These are phyloP conservation scores for Naganishia cerealis DNA, from an alignment of 1,284 basidiomycete species.

Conservation along the genomic window DNA sequence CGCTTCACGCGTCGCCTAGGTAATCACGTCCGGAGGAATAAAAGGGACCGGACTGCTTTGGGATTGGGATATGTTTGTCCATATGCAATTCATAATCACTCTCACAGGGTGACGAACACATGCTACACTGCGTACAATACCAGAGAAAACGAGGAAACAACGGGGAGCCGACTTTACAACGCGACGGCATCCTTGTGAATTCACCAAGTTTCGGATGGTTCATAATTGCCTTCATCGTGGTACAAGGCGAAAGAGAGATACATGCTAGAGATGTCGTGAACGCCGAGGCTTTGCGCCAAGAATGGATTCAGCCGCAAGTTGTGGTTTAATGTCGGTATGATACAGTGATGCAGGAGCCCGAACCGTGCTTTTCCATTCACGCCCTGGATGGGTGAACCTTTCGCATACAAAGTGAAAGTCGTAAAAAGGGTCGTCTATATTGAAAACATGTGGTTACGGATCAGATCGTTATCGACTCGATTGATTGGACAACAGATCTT, in stretches of 20 bases:
- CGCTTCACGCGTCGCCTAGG: no score
- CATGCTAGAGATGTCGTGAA: not conserved
- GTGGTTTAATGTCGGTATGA: slow-evolving; percentile 14
- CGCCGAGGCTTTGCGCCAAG: not conserved
- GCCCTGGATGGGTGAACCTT: not conserved
- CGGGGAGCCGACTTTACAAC: no score
- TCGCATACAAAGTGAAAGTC: not conserved
- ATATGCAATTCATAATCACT: not conserved
- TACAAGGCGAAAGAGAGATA: not conserved
- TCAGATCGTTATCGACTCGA: slow-evolving; percentile 8
- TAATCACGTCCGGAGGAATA: no score
- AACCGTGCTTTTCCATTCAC: not conserved
- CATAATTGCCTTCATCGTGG: not conserved
- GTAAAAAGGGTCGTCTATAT: slow-evolving; percentile 13
- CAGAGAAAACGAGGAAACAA: not conserved
- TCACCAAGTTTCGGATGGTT: not conserved
- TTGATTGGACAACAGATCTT: slow-evolving; percentile 5
- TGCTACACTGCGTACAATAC: slow-evolving; percentile 1
- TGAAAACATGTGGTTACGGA: not conserved
- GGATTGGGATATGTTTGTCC: no score
- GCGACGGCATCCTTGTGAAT: not conserved
- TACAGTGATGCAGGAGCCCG: slow-evolving; percentile 21
- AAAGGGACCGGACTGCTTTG: no score
- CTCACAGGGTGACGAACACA: not conserved
- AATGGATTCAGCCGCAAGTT: not conserved